Evolutionary conservation across 164 flowering plant genomes (phyloP).

Genomic region (Annona cherimola): DNA sequence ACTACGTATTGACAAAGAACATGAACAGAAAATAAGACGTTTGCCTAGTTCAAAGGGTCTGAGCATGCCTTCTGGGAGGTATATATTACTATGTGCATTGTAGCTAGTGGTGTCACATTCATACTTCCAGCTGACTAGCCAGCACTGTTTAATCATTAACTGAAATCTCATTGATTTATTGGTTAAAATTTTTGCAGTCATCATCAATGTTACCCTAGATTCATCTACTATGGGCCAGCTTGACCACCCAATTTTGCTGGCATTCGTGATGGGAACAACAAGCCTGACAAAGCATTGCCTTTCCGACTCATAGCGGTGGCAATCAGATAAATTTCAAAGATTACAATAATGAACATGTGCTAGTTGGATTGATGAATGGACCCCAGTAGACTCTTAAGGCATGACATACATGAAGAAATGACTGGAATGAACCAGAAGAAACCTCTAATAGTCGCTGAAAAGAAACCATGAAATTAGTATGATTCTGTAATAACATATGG

Average conservation of each 20-base stretch:
- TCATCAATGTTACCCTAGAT: neutral
- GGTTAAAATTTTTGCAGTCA: neutral
- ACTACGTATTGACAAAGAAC: constrained; percentile 13
- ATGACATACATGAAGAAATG: neutral
- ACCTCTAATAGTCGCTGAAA: neutral
- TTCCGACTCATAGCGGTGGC: too few relatives aligned
- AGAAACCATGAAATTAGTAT: neutral
- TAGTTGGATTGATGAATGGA: neutral
- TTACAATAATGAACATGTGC: neutral
- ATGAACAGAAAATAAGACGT: constrained; percentile 5
- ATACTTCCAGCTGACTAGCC: neutral
- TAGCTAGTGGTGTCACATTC: neutral
- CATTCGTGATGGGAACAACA: neutral
- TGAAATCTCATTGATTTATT: neutral
- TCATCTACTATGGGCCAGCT: neutral
- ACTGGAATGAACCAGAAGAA: neutral
- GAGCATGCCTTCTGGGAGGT: constrained; percentile 12
- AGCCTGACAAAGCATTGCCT: neutral
- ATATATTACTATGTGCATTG: constrained; percentile 1
- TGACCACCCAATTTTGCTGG: neutral
- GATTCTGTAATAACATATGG: neutral
- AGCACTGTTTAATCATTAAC: neutral
- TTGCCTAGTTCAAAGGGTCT: constrained; percentile 9
- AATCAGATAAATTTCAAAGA: neutral
- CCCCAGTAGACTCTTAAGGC: neutral